Evolutionary conservation across 257 asterid species (phyloP).

Genomic region (Lycium barbarum): DNA sequence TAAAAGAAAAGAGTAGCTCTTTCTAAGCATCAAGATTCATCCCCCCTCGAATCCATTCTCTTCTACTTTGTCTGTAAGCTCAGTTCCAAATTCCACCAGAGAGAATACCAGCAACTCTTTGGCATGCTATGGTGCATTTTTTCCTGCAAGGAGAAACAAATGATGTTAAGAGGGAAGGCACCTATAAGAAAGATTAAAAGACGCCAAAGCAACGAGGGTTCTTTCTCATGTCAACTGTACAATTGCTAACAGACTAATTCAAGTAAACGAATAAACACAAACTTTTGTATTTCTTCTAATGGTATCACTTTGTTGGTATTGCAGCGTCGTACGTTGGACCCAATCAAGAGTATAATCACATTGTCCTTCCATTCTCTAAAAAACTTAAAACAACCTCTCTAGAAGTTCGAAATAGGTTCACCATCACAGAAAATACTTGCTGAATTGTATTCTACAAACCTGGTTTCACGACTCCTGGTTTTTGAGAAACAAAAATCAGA

Average conservation of each 20-base stretch:
- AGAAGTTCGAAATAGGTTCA: neutral
- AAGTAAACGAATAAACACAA: slow-evolving; percentile 7
- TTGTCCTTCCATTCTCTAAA: slow-evolving; percentile 1
- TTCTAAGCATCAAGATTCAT: slow-evolving; percentile 7
- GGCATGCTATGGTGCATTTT: slow-evolving; percentile 24
- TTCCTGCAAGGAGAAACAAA: slow-evolving; percentile 24
- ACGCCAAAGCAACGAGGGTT: neutral
- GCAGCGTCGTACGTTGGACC: neutral
- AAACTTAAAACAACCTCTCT: neutral
- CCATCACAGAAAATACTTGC: neutral
- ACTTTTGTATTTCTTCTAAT: neutral
- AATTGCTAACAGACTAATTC: neutral
- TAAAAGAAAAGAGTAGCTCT: neutral
- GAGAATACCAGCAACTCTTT: neutral
- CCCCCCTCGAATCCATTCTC: neutral
- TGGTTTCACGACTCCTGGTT: neutral
- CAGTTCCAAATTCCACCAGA: neutral
- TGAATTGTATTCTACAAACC: neutral
- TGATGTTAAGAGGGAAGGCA: slow-evolving; percentile 11
- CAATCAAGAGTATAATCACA: neutral
- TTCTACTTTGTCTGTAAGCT: neutral
- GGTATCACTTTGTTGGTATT: neutral
- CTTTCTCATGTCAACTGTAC: neutral
- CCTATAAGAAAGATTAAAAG: neutral
- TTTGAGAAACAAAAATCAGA: neutral